A percentile compares a stretch with the other conserved stretches of the same genome.
phyloP scores from a whole-genome alignment of 352 stramenopile species.

The Phytophthora megakarya region DNA sequence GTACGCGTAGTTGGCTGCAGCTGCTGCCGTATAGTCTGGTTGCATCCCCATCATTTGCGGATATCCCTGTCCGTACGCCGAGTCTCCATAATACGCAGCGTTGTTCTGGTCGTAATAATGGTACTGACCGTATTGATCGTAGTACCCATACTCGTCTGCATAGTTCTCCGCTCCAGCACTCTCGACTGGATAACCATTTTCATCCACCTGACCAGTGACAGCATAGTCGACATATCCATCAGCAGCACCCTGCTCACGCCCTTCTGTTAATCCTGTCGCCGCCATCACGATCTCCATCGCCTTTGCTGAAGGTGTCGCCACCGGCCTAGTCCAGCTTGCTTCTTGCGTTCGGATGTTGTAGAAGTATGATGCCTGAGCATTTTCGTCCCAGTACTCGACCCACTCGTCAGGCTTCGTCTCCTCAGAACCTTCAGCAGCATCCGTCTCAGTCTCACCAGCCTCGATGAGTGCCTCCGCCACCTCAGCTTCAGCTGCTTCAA shows the following conservation, averaged over 20 bases:
- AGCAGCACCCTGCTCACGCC: slow-evolving; percentile 13
- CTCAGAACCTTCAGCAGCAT: slow-evolving; percentile 5
- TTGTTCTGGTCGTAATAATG: slow-evolving; percentile 78
- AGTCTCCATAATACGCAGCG: slow-evolving; percentile 37
- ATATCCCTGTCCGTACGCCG: slow-evolving; percentile 30
- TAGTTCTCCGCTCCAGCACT: slow-evolving; percentile 38
- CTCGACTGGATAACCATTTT: slow-evolving; percentile 38
- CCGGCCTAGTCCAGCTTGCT: slow-evolving; percentile 80
- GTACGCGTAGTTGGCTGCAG: slow-evolving; percentile 57
- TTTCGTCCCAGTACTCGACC: slow-evolving; percentile 92
- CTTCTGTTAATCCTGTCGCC: slow-evolving; percentile 27
- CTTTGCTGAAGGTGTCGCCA: slow-evolving; percentile 45
- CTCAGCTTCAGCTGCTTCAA: slow-evolving; percentile 66
- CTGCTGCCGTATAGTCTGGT: slow-evolving; percentile 51
- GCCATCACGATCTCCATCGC: slow-evolving; percentile 43
- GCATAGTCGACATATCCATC: slow-evolving; percentile 50
- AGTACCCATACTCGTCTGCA: slow-evolving; percentile 81
- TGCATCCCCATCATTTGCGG: slow-evolving; percentile 44
- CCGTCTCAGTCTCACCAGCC: slow-evolving; percentile 16
- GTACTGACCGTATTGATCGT: slow-evolving; percentile 80
- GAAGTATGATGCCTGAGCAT: slow-evolving; percentile 87
- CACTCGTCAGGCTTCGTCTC: slow-evolving; percentile 60
- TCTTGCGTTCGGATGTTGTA: slow-evolving; percentile 90
- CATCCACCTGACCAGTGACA: slow-evolving; percentile 36
- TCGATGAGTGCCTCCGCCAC: slow-evolving; percentile 47